Conservation (phyloP, 306 rosid species). For the Argentina anserina region DNA sequence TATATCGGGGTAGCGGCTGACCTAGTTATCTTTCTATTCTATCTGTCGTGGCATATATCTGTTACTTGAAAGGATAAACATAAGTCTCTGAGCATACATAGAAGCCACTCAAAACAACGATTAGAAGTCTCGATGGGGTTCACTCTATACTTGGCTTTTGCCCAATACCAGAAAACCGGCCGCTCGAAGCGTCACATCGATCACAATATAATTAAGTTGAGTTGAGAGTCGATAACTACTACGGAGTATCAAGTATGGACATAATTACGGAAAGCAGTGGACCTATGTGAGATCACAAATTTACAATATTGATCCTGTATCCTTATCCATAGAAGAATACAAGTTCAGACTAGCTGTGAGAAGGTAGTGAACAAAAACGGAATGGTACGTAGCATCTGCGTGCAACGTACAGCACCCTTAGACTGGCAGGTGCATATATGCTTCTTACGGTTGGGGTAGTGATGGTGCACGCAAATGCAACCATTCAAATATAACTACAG, state of each 20-base stretch:
- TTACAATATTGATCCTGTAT: background rate
- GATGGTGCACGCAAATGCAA: background rate
- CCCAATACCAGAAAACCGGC: background rate
- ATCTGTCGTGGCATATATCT: background rate
- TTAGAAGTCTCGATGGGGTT: background rate
- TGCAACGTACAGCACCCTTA: background rate
- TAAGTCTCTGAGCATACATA: background rate
- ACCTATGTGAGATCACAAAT: background rate
- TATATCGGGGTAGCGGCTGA: background rate
- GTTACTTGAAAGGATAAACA: background rate
- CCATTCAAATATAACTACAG: background rate
- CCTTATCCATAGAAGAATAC: background rate
- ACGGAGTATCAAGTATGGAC: too few relatives aligned
- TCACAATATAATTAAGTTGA: background rate
- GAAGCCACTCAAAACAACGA: background rate
- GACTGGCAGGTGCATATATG: slow-evolving; percentile 5
- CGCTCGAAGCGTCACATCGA: background rate
- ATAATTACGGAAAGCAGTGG: background rate
- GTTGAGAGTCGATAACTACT: background rate
- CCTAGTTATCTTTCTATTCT: background rate
- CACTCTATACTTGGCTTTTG: background rate
- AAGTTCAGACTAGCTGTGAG: background rate
- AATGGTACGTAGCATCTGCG: background rate
- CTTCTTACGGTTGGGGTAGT: background rate
- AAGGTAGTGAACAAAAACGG: background rate